Evolutionary conservation across 257 asterid genomes (phyloP), one percentile per base, ranked within the genome.

Genomic region (Capsicum chinense): DNA sequence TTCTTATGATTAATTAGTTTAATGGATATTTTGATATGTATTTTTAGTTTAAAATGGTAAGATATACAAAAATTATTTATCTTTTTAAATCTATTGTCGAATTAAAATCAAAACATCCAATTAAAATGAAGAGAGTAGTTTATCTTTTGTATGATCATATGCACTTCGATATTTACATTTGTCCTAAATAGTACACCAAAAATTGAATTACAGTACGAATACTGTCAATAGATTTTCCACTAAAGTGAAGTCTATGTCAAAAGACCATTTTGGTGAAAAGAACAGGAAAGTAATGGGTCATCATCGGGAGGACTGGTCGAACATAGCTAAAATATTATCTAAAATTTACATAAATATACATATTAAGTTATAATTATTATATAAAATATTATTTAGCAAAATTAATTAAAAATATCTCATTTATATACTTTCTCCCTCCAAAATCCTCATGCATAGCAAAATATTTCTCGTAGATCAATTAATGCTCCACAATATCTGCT

Each of bases 101-200:
- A 2, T 62, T 10, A 0, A 62, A 21, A 5, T 19, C 3, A 19
- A 14, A 1, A 19, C 0, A 62, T 9, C 44, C 6, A 44, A 9
- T 62, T 1, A 4, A 4, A 21, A 21, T 1, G 3, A 0, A 62
- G 5, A 6, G 3, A 4, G 21, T 62, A 62, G 8, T 16, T n/a
- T 2, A 42, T 3, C 3, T 19, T 48, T 5, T 48, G 39, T 12
- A 12, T 21, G 62, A 21, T 7, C 80, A 7, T 19, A 12, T 12
- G 44, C 5, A 13, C 47, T 7, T 16, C 21, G 2, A 56, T 52
- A 52, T 26, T 7, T 7, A 54, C 26, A 26, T 54, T 76, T 76
- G 81, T 76, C 33, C 81, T 76, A 26, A 52, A 21, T 7, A 26
- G 81, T 54, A 76, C 81, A 50, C 63, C 14, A 21, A 76, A 76